These are phyloP conservation scores for Eimeria mitis DNA, from an alignment of 169 alveolate species.

Conservation along the genomic window DNA sequence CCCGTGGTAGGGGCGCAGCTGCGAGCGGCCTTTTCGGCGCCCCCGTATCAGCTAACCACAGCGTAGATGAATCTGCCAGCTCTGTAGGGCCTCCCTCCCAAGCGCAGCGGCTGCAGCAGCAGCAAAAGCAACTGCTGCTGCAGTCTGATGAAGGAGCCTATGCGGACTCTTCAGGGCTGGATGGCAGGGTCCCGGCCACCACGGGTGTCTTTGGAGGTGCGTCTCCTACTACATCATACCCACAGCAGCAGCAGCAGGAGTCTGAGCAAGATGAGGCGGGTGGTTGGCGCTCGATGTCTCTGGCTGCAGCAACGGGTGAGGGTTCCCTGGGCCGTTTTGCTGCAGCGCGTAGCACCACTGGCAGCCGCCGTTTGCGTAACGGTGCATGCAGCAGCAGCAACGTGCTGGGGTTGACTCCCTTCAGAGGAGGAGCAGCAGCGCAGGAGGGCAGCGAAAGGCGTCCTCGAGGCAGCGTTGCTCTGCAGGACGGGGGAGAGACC, in stretches of 20 bases:
- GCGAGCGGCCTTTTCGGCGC: slow-evolving; percentile 1
- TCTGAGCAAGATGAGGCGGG: background rate
- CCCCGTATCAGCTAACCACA: background rate
- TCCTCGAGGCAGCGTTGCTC: background rate
- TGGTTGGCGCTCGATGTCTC: background rate
- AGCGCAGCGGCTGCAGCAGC: slow-evolving; percentile 8
- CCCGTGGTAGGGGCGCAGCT: background rate
- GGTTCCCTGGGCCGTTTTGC: background rate
- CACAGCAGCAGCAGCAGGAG: background rate
- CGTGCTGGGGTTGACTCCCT: background rate
- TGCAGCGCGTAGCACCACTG: background rate
- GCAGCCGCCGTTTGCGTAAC: background rate
- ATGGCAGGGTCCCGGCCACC: background rate
- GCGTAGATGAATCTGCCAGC: background rate
- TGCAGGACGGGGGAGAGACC: background rate
- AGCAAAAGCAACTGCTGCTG: slow-evolving; percentile 6
- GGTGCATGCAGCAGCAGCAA: slow-evolving; percentile 8
- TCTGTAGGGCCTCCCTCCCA: background rate
- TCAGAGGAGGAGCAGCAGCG: background rate
- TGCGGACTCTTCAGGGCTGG: background rate
- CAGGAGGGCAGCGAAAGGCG: slow-evolving; percentile 1
- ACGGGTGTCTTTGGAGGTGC: background rate
- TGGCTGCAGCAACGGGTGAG: background rate
- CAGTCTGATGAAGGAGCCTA: slow-evolving; percentile 6
- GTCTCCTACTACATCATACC: background rate